Conservation (phyloP, 352 stramenopile species). For the Thalassiosira hispida region DNA sequence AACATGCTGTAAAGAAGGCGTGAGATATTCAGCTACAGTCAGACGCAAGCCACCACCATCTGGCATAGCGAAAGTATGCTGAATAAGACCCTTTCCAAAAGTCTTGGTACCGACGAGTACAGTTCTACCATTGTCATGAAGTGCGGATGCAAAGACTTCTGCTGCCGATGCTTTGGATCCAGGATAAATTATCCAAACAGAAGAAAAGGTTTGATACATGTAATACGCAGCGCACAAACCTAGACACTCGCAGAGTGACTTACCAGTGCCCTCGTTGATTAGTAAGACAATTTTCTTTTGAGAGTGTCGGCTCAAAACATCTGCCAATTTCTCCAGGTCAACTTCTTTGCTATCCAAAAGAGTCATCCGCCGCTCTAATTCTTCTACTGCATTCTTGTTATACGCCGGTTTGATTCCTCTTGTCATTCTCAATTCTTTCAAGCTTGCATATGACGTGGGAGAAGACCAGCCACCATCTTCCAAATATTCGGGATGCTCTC, state of each 20-base stretch:
- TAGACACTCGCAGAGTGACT: not conserved
- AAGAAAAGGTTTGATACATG: constrained; percentile 9
- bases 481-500: constrained; percentile 75
- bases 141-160: constrained; percentile 77
- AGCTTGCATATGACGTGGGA: constrained; percentile 73
- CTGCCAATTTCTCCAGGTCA: constrained; percentile 39
- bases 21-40: constrained; percentile 84
- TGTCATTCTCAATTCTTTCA: constrained; percentile 76
- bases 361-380: not conserved
- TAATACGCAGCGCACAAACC: not conserved
- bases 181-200: not conserved
- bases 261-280: constrained; percentile 80
- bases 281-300: constrained; percentile 81
- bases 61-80: constrained; percentile 84
- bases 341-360: constrained; percentile 20
- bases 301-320: constrained; percentile 35
- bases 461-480: constrained; percentile 57
- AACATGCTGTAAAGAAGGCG: constrained; percentile 74
- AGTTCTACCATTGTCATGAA: constrained; percentile 82
- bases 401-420: constrained; percentile 64
- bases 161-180: constrained; percentile 61
- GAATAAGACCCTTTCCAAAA: constrained; percentile 83
- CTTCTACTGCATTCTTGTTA: constrained; percentile 6
- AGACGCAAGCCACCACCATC: constrained; percentile 81
- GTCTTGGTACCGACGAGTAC: constrained; percentile 74